Evolutionary conservation across 2,329 filamentous ascomycete genomes (phyloP), one percentile per base, ranked within the genome.

Genomic region (Ceratocystis cubensis): DNA sequence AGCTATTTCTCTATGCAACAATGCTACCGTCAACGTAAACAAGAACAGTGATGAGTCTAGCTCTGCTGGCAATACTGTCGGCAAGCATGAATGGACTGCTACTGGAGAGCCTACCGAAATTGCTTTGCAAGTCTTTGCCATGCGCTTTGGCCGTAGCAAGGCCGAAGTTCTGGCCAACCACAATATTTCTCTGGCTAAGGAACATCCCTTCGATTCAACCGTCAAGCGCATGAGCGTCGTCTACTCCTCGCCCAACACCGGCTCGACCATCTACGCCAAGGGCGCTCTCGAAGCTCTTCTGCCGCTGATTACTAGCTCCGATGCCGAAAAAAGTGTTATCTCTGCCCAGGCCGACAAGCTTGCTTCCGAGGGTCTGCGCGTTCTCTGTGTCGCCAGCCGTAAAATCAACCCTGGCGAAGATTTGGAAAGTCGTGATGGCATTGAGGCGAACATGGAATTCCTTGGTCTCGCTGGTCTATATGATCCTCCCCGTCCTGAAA

Each of bases 191-290:
- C 75, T 86, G 57, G 71, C 88, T 8, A 81, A 83, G 1, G 88
- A 90, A 71, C 86, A 86, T 65, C 86, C 87, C 1, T 90, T 90
- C 71, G 87, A 90, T 73, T 89, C 86, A 0, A 83, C 83, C 46
- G 82, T 87, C 74, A 90, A 90, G 76, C 82, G 86, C 67, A 90
- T 90, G 87, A 87, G 85, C 46, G 86, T 89, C 62, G 81, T 89
- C 33, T 88, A 87, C 56, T 73, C 74, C 6, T 73, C 71, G 56
- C 73, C 72, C 1, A 75, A 75, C 28, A 72, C 73, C 10, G 72
- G 73, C 10, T 72, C 73, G 61, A 74, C 76, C 13, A 78, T 83
- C 20, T 84, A 82, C 69, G 80, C 81, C 71, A 85, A 85, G 71
- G 83, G 83, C 50, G 83, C 83, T 0, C 76, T 82, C 20, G 83